Conservation (phyloP, 129 eudicot genomes). For the Escallonia herrerae region DNA sequence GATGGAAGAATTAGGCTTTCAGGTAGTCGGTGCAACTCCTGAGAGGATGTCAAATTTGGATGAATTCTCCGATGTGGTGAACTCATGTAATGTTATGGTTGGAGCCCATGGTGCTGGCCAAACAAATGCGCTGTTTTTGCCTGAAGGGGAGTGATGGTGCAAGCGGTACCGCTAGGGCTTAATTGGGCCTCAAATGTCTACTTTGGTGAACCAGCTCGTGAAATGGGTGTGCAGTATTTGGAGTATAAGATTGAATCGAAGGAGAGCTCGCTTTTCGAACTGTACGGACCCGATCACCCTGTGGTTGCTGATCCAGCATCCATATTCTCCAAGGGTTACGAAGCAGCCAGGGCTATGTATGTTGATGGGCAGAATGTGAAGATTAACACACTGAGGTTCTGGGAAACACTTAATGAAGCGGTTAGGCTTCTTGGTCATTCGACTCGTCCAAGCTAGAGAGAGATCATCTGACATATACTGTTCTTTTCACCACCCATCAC, state of each 20-base stretch:
- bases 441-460: background rate
- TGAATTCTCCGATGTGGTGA: slow-evolving; percentile 31
- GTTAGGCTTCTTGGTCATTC: slow-evolving; percentile 26
- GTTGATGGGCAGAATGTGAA: slow-evolving; percentile 45
- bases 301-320: slow-evolving; percentile 29
- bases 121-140: slow-evolving; percentile 46
- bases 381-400: slow-evolving; percentile 33
- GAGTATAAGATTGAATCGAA: slow-evolving; percentile 36
- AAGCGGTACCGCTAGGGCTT: slow-evolving; percentile 26
- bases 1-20: slow-evolving; percentile 43
- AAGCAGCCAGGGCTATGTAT: slow-evolving; percentile 36
- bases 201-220: slow-evolving; percentile 32
- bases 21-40: slow-evolving; percentile 36
- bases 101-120: slow-evolving; percentile 83
- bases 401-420: slow-evolving; percentile 37
- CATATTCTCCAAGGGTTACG: slow-evolving; percentile 20
- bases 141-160: slow-evolving; percentile 54
- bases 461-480: background rate
- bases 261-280: slow-evolving; percentile 35
- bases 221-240: slow-evolving; percentile 34
- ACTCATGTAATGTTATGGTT: slow-evolving; percentile 45
- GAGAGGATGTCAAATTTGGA: slow-evolving; percentile 31
- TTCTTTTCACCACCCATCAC: background rate
- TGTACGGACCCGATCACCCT: slow-evolving; percentile 35
- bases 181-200: slow-evolving; percentile 25